Conservation (phyloP, 1,139 yeast genomes). For the Meyerozyma carpophila region DNA sequence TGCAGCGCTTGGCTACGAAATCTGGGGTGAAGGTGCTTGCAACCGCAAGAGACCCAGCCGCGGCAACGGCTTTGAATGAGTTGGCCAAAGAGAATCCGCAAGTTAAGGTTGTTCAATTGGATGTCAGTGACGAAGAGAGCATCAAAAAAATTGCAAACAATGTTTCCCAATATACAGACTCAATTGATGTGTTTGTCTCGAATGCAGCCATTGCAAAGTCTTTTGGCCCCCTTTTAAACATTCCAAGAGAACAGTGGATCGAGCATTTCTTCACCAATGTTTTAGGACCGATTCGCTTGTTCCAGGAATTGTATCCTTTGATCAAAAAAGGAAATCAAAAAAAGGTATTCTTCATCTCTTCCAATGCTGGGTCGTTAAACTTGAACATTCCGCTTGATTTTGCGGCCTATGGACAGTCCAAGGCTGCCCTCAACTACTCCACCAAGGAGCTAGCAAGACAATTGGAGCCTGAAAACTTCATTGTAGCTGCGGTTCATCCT, state of each 20-base stretch:
- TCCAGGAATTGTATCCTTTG: conserved; percentile 22
- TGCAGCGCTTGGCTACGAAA: conserved; percentile 12
- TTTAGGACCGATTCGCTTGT: conserved; percentile 24
- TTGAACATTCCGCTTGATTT: conserved; percentile 7
- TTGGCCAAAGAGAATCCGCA: conserved; percentile 6
- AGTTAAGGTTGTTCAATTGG: conserved; percentile 5
- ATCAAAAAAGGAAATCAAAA: conserved; percentile 14
- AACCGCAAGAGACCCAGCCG: conserved; percentile 3
- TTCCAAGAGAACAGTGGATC: conserved; percentile 11
- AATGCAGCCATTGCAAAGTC: conserved; percentile 12
- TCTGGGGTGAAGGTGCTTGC: conserved; percentile 18
- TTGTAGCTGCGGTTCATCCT: conserved; percentile 23
- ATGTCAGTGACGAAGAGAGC: conserved; percentile 3
- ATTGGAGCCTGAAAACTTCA: conserved; percentile 15
- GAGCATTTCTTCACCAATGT: conserved; percentile 20
- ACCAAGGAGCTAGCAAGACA: conserved; percentile 17
- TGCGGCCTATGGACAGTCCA: conserved; percentile 23
- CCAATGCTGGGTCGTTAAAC: conserved; percentile 18
- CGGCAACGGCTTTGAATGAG: conserved; percentile 9
- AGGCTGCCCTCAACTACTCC: conserved; percentile 23
- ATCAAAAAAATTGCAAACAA: conserved; percentile 1
- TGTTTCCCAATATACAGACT: conserved; percentile 5
- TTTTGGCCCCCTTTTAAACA: conserved; percentile 3
- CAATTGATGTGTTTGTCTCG: conserved; percentile 14
- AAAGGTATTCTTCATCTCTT: conserved; percentile 19